Conservation (phyloP, 768 basidiomycete genomes). For the Melanogaster broomeanus region DNA sequence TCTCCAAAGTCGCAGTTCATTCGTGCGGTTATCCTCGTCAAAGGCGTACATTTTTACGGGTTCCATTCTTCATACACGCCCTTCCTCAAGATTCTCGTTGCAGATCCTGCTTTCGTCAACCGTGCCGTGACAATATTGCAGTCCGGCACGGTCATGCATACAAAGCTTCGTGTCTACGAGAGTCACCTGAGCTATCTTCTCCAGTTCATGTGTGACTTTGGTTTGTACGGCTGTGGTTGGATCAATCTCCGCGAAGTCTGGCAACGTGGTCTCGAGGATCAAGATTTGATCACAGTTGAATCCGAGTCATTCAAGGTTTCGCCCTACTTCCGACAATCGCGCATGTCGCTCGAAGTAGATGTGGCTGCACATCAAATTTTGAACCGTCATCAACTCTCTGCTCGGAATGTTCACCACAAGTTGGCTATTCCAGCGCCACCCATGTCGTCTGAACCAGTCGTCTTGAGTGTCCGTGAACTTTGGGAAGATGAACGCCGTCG, state of each 20-base stretch:
- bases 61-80: slow-evolving; percentile 84
- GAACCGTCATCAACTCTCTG: slow-evolving; percentile 67
- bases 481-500: slow-evolving; percentile 96
- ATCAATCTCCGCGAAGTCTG: slow-evolving; percentile 72
- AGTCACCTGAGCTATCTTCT: slow-evolving; percentile 86
- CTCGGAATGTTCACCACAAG: slow-evolving; percentile 69
- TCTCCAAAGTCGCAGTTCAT: slow-evolving; percentile 60
- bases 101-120: slow-evolving; percentile 67
- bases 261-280: slow-evolving; percentile 47
- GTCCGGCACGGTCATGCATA: slow-evolving; percentile 81
- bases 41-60: slow-evolving; percentile 96
- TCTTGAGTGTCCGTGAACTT: slow-evolving; percentile 86
- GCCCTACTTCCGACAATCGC: slow-evolving; percentile 65
- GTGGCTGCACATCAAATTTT: slow-evolving; percentile 79
- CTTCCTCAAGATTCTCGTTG: slow-evolving; percentile 83
- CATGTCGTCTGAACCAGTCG: slow-evolving; percentile 67
- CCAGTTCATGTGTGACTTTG: slow-evolving; percentile 95
- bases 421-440: slow-evolving; percentile 57
- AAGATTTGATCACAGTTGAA: slow-evolving; percentile 13
- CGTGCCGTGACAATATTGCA: slow-evolving; percentile 77
- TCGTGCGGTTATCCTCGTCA: slow-evolving; percentile 81
- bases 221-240: slow-evolving; percentile 92
- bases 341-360: slow-evolving; percentile 82
- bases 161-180: slow-evolving; percentile 80
- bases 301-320: slow-evolving; percentile 45